phyloP scores from a whole-genome alignment of 345 rosid species.

The Turritis glabra region DNA sequence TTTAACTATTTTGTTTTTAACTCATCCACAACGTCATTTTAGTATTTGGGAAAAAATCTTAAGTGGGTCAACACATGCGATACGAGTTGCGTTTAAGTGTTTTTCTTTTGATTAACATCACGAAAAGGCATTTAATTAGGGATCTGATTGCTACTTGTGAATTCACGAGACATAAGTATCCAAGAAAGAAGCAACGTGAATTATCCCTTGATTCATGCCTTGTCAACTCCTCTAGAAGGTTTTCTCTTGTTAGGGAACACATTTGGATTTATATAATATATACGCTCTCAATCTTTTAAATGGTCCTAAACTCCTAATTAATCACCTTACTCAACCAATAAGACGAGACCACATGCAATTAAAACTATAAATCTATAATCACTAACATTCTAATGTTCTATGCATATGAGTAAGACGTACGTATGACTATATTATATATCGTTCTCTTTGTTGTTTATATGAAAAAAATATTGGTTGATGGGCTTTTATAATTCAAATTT shows the following conservation, averaged over 20 bases:
- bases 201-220: conserved; percentile 31
- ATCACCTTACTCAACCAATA: neutral
- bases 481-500: conserved; percentile 3
- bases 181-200: conserved; percentile 27
- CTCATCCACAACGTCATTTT: conserved; percentile 22
- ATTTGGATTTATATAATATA: neutral
- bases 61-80: conserved; percentile 38
- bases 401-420: neutral
- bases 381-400: neutral
- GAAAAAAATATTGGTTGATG: neutral
- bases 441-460: neutral
- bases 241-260: conserved; percentile 24
- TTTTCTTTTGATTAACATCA: neutral
- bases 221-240: conserved; percentile 27
- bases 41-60: conserved; percentile 11
- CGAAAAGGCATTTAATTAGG: conserved; percentile 18
- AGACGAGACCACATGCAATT: neutral
- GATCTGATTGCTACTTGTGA: conserved; percentile 29
- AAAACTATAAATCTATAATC: neutral
- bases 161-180: conserved; percentile 36
- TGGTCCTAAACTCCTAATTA: neutral
- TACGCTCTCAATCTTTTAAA: neutral
- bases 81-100: conserved; percentile 24
- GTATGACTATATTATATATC: neutral
- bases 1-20: conserved; percentile 24